Evolutionary conservation across 495 filamentous ascomycete species (phyloP).

Genomic region (Hypoxylon crocopeplum): DNA sequence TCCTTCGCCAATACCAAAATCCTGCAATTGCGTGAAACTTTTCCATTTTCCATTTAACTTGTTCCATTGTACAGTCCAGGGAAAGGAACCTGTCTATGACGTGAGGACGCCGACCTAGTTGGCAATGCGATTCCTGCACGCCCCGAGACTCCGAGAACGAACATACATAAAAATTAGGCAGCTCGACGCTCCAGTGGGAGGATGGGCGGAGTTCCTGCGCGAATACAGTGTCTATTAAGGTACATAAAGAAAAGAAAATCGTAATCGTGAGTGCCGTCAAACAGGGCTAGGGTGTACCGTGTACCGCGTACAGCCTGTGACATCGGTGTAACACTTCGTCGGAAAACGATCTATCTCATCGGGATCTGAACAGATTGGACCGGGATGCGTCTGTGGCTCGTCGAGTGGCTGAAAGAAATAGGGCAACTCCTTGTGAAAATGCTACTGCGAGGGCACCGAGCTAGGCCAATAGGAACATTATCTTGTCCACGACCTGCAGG

Average conservation of each 20-base stretch:
- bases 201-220: neutral
- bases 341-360: constrained; percentile 37
- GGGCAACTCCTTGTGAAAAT: constrained; percentile 9
- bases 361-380: constrained; percentile 37
- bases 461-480: constrained; percentile 31
- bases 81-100: constrained; percentile 12
- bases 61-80: constrained; percentile 15
- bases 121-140: constrained; percentile 27
- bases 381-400: constrained; percentile 36
- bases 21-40: neutral
- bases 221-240: constrained; percentile 32
- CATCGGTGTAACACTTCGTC: constrained; percentile 32
- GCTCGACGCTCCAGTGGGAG: constrained; percentile 9
- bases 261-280: constrained; percentile 29
- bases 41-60: constrained; percentile 14
- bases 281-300: constrained; percentile 19
- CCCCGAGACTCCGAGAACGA: constrained; percentile 28
- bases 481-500: constrained; percentile 29
- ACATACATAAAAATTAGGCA: constrained; percentile 15
- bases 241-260: constrained; percentile 33
- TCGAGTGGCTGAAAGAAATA: constrained; percentile 31
- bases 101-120: constrained; percentile 16
- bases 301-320: constrained; percentile 34
- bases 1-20: constrained; percentile 17
- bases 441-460: constrained; percentile 18